Percentiles rank a stretch among this genome's conserved stretches.
Evolutionary conservation across 2,329 filamentous ascomycete species (phyloP).

Genomic region (Fusarium avenaceum): DNA sequence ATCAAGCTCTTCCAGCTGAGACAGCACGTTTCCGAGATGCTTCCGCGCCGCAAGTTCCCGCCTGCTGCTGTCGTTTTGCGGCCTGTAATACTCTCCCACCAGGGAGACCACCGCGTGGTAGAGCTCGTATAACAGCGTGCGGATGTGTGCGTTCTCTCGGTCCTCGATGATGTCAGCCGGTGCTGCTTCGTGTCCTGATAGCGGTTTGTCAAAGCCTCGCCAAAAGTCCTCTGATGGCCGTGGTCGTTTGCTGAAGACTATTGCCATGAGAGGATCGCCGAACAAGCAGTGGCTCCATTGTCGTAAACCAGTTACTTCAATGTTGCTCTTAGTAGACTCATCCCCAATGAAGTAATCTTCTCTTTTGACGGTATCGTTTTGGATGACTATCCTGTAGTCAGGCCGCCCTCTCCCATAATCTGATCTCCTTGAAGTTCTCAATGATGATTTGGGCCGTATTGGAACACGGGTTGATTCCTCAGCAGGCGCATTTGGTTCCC

Average conservation of each 20-base stretch:
- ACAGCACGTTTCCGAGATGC: conserved; percentile 62
- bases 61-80: conserved; percentile 61
- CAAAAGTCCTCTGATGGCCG: conserved; percentile 61
- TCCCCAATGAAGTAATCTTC: conserved; percentile 13
- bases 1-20: conserved; percentile 59
- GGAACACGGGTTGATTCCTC: conserved; percentile 9
- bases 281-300: conserved; percentile 72
- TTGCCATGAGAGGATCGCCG: conserved; percentile 69
- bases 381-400: conserved; percentile 12
- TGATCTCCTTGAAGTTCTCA: not conserved
- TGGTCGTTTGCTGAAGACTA: conserved; percentile 61
- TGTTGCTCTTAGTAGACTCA: conserved; percentile 16
- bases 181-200: conserved; percentile 23
- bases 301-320: conserved; percentile 64
- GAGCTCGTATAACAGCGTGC: conserved; percentile 69
- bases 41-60: conserved; percentile 67
- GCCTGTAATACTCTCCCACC: conserved; percentile 69
- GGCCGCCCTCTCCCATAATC: not conserved
- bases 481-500: conserved; percentile 4
- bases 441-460: conserved; percentile 11
- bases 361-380: conserved; percentile 11
- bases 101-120: conserved; percentile 68
- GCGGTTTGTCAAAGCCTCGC: conserved; percentile 58
- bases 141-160: conserved; percentile 57
- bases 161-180: conserved; percentile 57